Base-by-base conservation (phyloP, 2,329 filamentous ascomycete species). In the Pseudocercospora fijiensis region DNA sequence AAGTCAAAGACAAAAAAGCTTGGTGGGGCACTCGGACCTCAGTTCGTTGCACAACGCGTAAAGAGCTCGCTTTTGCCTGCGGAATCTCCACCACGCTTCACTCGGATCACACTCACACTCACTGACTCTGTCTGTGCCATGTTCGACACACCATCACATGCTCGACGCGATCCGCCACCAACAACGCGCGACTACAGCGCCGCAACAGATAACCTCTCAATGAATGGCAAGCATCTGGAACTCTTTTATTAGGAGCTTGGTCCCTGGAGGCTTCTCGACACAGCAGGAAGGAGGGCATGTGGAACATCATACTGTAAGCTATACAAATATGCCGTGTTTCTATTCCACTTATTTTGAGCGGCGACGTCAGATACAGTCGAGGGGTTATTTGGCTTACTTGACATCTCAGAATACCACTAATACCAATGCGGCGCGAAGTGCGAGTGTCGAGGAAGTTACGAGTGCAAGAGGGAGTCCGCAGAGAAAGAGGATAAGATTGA, bases 11-110 rank as follows among this genome's bases (percentile, higher is more conserved):
- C n/a, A 41, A n/a, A 18, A n/a, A 47, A 47, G 43, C 24, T 16
- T 53, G 49, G 53, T 53, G 53, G 53, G 28, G 53, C 53, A 56
- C 53, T 56, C 53, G 53, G 53, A 56, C 28, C 53, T 56, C 30
- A 37, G 53, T 33, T 26, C 27, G 26, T 53, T 30, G 26, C 49
- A 53, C 49, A 27, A 53, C 49, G 49, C 49, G 49, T 53, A 28
- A 28, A 16, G n/a, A 22, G 24, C 16, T 37, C 53, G 53, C 53
- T 56, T 41, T 18, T 26, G 37, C 16, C 37, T 37, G 33, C 4
- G 33, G 37, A n/a, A 30, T 37, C 16, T 37, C 26, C 16, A n/a
- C 28, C n/a, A 27, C 52, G 7, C 53, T 22, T 37, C n/a, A 56
- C 13, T 56, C 30, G 27, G 9, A 27, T 11, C 30, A 16, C 28